Base-by-base conservation (phyloP, 805 yeast species). In the Dipodascopsis uninucleata region DNA sequence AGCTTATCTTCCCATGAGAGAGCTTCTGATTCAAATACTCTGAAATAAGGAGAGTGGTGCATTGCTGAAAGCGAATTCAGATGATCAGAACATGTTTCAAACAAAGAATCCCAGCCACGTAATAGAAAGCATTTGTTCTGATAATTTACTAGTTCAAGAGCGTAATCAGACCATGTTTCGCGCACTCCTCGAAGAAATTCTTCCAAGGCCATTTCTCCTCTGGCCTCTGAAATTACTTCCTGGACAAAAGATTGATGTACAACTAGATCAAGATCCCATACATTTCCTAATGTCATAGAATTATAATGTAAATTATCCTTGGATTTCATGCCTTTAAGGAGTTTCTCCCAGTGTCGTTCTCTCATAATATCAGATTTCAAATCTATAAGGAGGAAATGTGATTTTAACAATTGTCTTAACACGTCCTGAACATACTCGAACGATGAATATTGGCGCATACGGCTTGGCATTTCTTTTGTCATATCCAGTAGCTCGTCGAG, bases 151-250 rank as follows among this genome's bases (percentile, higher is more conserved):
- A 74, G 64, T 8, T 77, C 81, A 45, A 85, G 76, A 0, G 71
- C 58, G 4, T 71, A 64, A 0, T 54, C 52, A 0, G 65, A 51
- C 97, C 97, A 89, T 2, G 66, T 71, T 0, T 61, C 63, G 40
- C 71, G 70, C 10, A 88, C 53, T 1, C 63, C 57, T 1, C 54
- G 55, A 5, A 90, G 59, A 3, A 80, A 74, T 8, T 72, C 76
- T 41, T 82, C 85, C 2, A 90, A 66, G 0, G 76, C 68, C 46
- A 74, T 70, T 58, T 90, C 97, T 2, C 85, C 82, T 47, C 76
- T 77, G 0, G 97, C 96, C 45, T 74, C 76, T 1, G 70, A 69
- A 1, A 85, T 55, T 0, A 82, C 62, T 0, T 72, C 63, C 31
- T 71, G 72, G 5, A 89, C 65, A 0, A 59, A 47, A 1, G 53